These are phyloP conservation scores for Camellia sinensis DNA, from an alignment of 148 eudicot genomes.

Conservation along the genomic window DNA sequence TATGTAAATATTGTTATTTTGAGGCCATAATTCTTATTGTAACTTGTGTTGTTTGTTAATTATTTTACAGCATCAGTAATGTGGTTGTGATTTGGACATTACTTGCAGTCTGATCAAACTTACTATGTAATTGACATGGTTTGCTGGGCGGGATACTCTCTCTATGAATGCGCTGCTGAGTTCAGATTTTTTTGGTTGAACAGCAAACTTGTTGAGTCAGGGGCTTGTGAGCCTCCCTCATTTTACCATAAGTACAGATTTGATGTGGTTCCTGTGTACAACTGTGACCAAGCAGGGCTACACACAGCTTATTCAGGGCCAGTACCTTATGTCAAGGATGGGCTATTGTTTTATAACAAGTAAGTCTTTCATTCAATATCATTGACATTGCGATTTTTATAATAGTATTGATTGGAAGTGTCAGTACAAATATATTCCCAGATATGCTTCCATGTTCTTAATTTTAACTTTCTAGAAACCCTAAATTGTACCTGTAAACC, in stretches of 20 bases:
- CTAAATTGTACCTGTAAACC: slow-evolving; percentile 4
- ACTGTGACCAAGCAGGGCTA: slow-evolving; percentile 75
- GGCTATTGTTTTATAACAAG: slow-evolving; percentile 88
- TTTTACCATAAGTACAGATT: slow-evolving; percentile 75
- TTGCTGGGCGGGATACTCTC: slow-evolving; percentile 88
- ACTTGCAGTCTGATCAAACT: slow-evolving; percentile 74
- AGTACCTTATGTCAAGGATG: slow-evolving; percentile 86
- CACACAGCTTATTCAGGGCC: slow-evolving; percentile 70
- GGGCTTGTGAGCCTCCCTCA: slow-evolving; percentile 80
- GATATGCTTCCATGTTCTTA: not conserved
- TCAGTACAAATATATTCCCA: not conserved
- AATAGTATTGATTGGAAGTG: not conserved
- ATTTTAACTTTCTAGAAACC: not conserved
- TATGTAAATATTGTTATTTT: not conserved
- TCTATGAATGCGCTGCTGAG: slow-evolving; percentile 89
- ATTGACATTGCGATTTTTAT: not conserved
- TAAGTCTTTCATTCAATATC: slow-evolving; percentile 23
- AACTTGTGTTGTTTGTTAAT: not conserved
- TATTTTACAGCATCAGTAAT: not conserved
- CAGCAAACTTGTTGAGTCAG: slow-evolving; percentile 83
- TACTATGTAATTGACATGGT: slow-evolving; percentile 92
- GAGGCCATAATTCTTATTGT: not conserved
- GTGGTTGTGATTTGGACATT: slow-evolving; percentile 3
- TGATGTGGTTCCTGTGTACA: slow-evolving; percentile 59
- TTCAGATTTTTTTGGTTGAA: slow-evolving; percentile 94